phyloP scores from a whole-genome alignment of 2,329 filamentous ascomycete species.

The Coleophoma cylindrospora region DNA sequence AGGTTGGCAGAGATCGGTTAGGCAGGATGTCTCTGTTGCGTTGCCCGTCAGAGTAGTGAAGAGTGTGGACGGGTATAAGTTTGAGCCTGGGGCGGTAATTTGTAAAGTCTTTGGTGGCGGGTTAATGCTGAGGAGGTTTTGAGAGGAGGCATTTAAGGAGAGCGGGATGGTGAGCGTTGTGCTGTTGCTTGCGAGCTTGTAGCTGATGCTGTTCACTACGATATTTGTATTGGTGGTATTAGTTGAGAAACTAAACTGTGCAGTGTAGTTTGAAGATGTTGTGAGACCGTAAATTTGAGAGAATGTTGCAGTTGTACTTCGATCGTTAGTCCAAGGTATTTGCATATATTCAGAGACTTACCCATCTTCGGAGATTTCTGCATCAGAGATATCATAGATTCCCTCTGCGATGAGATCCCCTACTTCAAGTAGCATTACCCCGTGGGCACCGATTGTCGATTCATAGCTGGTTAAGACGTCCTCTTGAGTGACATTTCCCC shows the following conservation, averaged over 20 bases:
- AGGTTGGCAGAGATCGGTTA: slow-evolving; percentile 12
- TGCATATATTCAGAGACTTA: neutral
- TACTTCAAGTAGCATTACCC: slow-evolving; percentile 17
- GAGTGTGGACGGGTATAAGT: slow-evolving; percentile 43
- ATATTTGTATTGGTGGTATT: slow-evolving; percentile 3
- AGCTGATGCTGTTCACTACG: slow-evolving; percentile 6
- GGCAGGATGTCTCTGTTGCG: slow-evolving; percentile 10
- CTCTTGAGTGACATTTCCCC: slow-evolving; percentile 8
- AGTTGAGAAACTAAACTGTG: slow-evolving; percentile 8
- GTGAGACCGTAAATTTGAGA: slow-evolving; percentile 14
- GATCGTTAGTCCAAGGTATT: neutral
- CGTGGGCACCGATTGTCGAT: slow-evolving; percentile 14
- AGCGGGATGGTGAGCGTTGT: slow-evolving; percentile 6
- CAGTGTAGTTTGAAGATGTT: slow-evolving; percentile 13
- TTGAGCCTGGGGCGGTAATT: slow-evolving; percentile 7
- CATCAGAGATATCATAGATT: slow-evolving; percentile 10
- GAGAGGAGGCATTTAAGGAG: slow-evolving; percentile 11
- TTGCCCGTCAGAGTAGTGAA: slow-evolving; percentile 46
- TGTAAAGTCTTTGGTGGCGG: slow-evolving; percentile 7
- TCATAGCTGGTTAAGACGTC: slow-evolving; percentile 17
- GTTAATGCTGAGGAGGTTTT: slow-evolving; percentile 12
- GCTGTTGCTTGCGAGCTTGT: slow-evolving; percentile 7
- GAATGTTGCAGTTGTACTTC: slow-evolving; percentile 10
- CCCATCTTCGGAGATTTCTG: slow-evolving; percentile 9
- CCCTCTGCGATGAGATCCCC: slow-evolving; percentile 7